Conservation (phyloP, 2,329 filamentous ascomycete genomes). For the Colletotrichum cordylinicola region DNA sequence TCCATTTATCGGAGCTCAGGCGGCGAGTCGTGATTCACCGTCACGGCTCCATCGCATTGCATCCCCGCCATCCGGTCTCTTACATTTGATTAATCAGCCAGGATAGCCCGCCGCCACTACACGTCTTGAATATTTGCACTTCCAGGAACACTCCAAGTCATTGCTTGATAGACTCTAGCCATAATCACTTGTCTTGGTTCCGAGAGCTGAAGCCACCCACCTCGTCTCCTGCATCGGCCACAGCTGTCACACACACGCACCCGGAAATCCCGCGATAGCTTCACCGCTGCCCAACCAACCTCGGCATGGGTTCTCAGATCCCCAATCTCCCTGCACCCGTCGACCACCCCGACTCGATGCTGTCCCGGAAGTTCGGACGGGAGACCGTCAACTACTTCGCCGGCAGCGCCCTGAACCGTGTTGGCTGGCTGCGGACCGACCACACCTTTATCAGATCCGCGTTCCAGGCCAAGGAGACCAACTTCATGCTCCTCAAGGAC, state of each 20-base stretch:
- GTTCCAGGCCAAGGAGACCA: constrained; percentile 67
- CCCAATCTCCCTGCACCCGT: constrained; percentile 51
- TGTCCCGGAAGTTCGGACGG: constrained; percentile 78
- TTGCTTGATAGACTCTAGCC: not conserved
- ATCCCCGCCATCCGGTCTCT: not conserved
- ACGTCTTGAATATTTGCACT: not conserved
- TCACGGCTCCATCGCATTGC: constrained; percentile 13
- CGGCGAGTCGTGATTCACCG: constrained; percentile 16
- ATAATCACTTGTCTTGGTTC: not conserved
- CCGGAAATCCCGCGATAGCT: constrained; percentile 12
- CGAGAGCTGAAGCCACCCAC: not conserved
- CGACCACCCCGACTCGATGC: constrained; percentile 65
- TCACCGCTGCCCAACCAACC: not conserved
- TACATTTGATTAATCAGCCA: constrained; percentile 20
- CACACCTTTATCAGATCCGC: constrained; percentile 73
- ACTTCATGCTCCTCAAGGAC: constrained; percentile 80
- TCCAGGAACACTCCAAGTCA: not conserved
- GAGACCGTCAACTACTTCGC: constrained; percentile 87
- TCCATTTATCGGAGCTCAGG: constrained; percentile 19
- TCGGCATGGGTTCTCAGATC: constrained; percentile 20
- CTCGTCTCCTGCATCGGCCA: not conserved
- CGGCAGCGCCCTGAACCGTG: constrained; percentile 77
- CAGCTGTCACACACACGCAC: not conserved
- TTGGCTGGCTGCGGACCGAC: constrained; percentile 78
- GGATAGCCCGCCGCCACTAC: not conserved